A percentile compares a stretch with the other conserved stretches of the same genome.
Evolutionary conservation across 306 rosid genomes (phyloP).

Genomic region (Citrullus amarus): DNA sequence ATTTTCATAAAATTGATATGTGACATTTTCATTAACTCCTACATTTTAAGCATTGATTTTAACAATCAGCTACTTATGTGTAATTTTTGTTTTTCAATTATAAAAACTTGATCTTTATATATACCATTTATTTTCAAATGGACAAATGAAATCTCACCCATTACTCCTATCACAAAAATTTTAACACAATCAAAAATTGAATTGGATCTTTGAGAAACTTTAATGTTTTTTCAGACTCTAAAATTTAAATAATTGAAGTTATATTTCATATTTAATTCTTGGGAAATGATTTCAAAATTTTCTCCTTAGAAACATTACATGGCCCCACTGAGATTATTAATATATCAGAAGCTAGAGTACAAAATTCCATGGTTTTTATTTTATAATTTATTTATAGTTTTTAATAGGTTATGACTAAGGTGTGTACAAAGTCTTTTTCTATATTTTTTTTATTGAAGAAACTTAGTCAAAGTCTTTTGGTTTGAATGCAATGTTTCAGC

Average conservation of each 20-base stretch:
- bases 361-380: not conserved
- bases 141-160: not conserved
- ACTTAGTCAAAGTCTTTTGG: not conserved
- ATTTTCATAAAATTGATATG: no score
- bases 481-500: conserved; percentile 1
- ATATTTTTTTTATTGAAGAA: not conserved
- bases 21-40: no score
- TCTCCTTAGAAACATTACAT: not conserved
- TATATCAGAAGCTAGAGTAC: not conserved
- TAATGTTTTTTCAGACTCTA: not conserved
- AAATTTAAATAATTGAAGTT: not conserved
- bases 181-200: not conserved
- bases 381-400: not conserved
- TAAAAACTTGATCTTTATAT: no score
- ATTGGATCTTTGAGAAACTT: not conserved
- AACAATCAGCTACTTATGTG: no score
- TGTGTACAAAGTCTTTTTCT: not conserved
- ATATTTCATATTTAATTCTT: not conserved
- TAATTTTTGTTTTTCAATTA: no score
- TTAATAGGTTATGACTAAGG: not conserved
- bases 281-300: not conserved
- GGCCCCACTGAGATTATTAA: not conserved
- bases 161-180: not conserved
- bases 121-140: not conserved
- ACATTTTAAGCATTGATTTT: no score